Percentiles rank a stretch among this genome's conserved stretches.
Conservation (phyloP, 148 eudicot species). For the Nepenthes gracilis region DNA sequence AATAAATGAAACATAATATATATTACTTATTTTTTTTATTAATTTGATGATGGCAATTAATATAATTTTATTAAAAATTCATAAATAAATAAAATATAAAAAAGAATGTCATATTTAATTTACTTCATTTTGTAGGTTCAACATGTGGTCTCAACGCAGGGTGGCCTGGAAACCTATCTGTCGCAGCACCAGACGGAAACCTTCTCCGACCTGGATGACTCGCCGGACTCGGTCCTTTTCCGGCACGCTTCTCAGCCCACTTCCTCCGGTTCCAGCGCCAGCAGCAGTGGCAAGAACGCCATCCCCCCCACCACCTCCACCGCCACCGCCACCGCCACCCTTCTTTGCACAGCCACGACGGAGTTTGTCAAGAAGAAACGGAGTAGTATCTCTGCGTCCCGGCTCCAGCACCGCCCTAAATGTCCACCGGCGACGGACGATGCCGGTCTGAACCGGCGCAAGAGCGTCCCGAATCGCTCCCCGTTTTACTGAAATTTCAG, state of each 20-base stretch:
- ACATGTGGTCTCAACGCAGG: conserved; percentile 15
- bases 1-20: too few species aligned
- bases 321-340: background rate
- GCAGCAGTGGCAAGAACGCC: background rate
- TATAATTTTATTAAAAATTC: too few species aligned
- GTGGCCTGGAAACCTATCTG: conserved; percentile 13
- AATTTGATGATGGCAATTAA: too few species aligned
- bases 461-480: background rate
- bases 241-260: conserved; percentile 1
- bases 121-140: conserved; percentile 27
- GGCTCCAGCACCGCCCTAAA: background rate
- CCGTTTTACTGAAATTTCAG: background rate
- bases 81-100: too few species aligned
- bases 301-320: background rate
- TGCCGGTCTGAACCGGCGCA: background rate
- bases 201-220: conserved; percentile 19
- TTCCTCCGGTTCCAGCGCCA: background rate
- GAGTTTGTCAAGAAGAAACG: background rate
- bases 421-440: background rate
- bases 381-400: background rate
- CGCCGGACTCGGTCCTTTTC: conserved; percentile 29
- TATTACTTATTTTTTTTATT: too few species aligned
- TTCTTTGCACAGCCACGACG: background rate
- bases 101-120: background rate
- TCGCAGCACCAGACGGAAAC: conserved; percentile 19